Percentiles rank a stretch among this genome's conserved stretches.
These are phyloP conservation scores for Sporothrix protearum DNA, from an alignment of 2,329 filamentous ascomycete genomes.

Conservation along the genomic window DNA sequence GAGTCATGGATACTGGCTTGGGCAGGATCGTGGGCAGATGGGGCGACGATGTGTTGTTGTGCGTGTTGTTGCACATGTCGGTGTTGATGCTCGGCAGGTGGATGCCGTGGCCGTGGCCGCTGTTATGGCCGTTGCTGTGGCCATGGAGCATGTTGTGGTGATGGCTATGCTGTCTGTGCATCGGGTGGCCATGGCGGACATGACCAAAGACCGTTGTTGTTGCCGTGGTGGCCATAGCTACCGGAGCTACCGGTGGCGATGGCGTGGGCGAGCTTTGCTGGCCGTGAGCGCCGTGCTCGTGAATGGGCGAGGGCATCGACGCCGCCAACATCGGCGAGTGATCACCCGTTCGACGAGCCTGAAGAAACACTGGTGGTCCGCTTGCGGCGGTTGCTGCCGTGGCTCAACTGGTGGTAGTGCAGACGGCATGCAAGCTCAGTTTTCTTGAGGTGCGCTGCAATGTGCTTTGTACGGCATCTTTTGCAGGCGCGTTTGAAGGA, in stretches of 20 bases:
- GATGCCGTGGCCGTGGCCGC: conserved; percentile 43
- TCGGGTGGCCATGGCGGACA: neutral
- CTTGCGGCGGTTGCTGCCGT: conserved; percentile 76
- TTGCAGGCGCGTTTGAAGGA: conserved; percentile 76
- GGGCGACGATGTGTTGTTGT: conserved; percentile 43
- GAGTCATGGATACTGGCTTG: conserved; percentile 56
- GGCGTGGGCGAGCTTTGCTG: conserved; percentile 46
- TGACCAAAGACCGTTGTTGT: neutral
- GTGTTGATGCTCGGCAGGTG: conserved; percentile 52
- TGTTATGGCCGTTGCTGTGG: conserved; percentile 46
- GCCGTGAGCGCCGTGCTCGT: conserved; percentile 41
- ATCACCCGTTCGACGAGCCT: conserved; percentile 52
- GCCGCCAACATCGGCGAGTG: conserved; percentile 50
- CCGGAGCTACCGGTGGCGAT: conserved; percentile 47
- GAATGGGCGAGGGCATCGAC: conserved; percentile 50
- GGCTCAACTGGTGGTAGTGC: conserved; percentile 81
- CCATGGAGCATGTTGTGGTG: conserved; percentile 40
- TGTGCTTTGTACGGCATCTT: conserved; percentile 93
- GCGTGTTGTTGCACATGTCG: conserved; percentile 30
- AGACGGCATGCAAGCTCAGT: conserved; percentile 83
- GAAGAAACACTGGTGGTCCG: conserved; percentile 68
- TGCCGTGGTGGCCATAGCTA: conserved; percentile 38
- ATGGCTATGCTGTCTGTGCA: neutral
- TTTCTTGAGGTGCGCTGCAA: conserved; percentile 79
- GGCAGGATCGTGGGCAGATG: conserved; percentile 62